Evolutionary conservation across 1,284 basidiomycete genomes (phyloP).

Genomic region (Apiotrichum gracile): DNA sequence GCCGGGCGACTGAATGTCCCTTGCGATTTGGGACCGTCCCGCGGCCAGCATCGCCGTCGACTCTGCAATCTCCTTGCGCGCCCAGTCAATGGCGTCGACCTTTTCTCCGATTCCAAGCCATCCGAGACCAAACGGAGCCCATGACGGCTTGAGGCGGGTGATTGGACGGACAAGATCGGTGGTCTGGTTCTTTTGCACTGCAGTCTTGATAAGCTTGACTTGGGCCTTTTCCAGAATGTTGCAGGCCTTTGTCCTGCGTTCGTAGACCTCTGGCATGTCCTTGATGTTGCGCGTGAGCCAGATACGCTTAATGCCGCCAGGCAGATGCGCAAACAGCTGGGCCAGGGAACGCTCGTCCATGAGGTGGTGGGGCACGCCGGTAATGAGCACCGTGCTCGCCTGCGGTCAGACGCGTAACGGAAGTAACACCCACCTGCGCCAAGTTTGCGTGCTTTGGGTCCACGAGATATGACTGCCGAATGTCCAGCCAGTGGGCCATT

Average conservation of each 20-base stretch:
- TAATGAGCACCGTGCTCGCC: slow-evolving; percentile 70
- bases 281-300: slow-evolving; percentile 63
- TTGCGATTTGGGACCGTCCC: slow-evolving; percentile 48
- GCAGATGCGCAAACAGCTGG: slow-evolving; percentile 62
- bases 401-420: too few relatives aligned
- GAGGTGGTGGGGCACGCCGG: slow-evolving; percentile 61
- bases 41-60: slow-evolving; percentile 26
- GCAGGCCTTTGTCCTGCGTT: slow-evolving; percentile 56
- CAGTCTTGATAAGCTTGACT: slow-evolving; percentile 54
- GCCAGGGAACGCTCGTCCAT: slow-evolving; percentile 58
- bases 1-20: slow-evolving; percentile 38
- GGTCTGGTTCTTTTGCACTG: slow-evolving; percentile 38
- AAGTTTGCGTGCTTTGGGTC: slow-evolving; percentile 58
- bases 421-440: too few relatives aligned
- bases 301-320: slow-evolving; percentile 68
- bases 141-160: slow-evolving; percentile 62
- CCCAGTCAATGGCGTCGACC: slow-evolving; percentile 90
- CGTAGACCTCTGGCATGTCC: slow-evolving; percentile 59
- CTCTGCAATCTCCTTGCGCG: slow-evolving; percentile 45
- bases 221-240: slow-evolving; percentile 61
- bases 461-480: slow-evolving; percentile 65
- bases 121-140: slow-evolving; percentile 58
- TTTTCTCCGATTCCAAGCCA: slow-evolving; percentile 61
- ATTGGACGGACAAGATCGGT: slow-evolving; percentile 58
- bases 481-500: slow-evolving; percentile 59